Evolutionary conservation across 495 filamentous ascomycete species (phyloP).

Genomic region (Clohesyomyces aquaticus): DNA sequence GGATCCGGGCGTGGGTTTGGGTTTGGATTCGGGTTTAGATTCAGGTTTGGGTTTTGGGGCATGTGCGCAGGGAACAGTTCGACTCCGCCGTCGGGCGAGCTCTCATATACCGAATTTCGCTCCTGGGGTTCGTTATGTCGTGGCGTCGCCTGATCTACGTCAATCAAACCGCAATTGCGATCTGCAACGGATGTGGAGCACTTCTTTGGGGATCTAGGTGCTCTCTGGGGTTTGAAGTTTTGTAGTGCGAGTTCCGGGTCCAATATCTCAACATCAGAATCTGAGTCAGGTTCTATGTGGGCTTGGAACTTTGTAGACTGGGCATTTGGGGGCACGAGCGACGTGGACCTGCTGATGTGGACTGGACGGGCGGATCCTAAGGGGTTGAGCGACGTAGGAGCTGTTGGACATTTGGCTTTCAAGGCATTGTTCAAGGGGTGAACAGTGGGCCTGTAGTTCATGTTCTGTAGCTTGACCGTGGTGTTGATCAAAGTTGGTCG

Average conservation of each 20-base stretch:
- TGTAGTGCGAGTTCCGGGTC: not conserved
- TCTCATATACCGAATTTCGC: not conserved
- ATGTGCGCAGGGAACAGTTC: no score
- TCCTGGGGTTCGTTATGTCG: not conserved
- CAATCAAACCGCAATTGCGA: not conserved
- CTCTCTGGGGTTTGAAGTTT: not conserved
- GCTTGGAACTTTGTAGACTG: not conserved
- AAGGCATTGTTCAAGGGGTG: not conserved
- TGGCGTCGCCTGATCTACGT: not conserved
- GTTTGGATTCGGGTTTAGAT: no score
- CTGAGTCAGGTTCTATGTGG: not conserved
- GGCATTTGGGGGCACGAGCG: not conserved
- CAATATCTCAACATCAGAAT: not conserved
- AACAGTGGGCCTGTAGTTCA: not conserved
- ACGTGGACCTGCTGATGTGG: slow-evolving; percentile 4
- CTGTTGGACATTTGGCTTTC: slow-evolving; percentile 4
- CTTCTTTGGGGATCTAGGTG: not conserved
- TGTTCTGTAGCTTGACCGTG: not conserved
- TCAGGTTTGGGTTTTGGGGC: no score
- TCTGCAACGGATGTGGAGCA: not conserved
- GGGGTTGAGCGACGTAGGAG: not conserved
- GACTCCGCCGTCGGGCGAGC: not conserved
- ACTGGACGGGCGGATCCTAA: not conserved
- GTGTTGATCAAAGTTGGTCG: not conserved
- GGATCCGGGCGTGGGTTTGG: no score